Evolutionary conservation across 805 yeast genomes (phyloP), one percentile per base, ranked within the genome.

Genomic region (Yamadazyma akitaensis): DNA sequence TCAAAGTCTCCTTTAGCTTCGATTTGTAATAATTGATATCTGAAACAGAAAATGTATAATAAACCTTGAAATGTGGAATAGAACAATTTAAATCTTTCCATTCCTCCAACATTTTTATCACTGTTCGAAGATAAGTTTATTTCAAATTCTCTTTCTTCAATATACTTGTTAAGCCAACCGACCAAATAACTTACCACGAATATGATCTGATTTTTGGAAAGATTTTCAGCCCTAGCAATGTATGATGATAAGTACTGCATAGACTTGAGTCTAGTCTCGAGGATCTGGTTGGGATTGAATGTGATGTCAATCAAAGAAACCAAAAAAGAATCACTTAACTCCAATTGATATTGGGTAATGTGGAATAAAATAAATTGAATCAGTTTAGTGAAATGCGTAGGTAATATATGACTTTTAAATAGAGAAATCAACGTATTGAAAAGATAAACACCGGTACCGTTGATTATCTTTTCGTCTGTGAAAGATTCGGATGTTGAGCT

Each of bases 41-140:
- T 77, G 66, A 92, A 92, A 61, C 98, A 92, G 62, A 94, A 90
- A 16, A 94, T 88, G 66, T 92, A 92, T 50, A 92, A 73, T 47
- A 94, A 70, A 0, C 96, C 89, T 67, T 92, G 99, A 59, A 90
- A 85, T 2, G 92, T 87, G 7, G 96, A 88, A 62, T 92, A 92
- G 52, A 94, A 87, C 65, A 89, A 76, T 59, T 86, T 85, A 68
- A 91, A 91, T 49, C 96, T 75, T 54, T 89, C 95, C 96, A 91
- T 88, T n/a, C 91, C 90, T 12, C 80, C 79, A 26, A 76, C 42
- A 39, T 47, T 41, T 49, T 52, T 55, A 37, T 48, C 41, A 28
- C 17, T 37, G 28, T 38, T 32, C 17, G 28, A 11, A 16, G 35
- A 32, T 21, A 50, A 47, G 16, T 46, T 47, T 8, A 89, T 86